Evolutionary conservation across 2,329 filamentous ascomycete species (phyloP), one percentile per base, ranked within the genome.

Genomic region (Cercospora janseana): DNA sequence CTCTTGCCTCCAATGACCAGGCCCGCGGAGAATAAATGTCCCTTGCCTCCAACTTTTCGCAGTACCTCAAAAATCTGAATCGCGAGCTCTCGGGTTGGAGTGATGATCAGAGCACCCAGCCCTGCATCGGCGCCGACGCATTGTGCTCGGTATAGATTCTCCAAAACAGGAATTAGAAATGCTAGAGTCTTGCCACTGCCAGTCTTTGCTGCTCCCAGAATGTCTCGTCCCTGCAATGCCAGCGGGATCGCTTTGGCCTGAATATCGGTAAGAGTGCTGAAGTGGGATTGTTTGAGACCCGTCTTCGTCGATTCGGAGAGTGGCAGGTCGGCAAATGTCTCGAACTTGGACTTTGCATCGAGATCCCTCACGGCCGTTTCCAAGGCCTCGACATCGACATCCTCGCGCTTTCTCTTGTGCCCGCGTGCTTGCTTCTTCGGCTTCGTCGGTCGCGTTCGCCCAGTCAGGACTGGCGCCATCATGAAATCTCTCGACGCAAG

Each of bases 61-160:
- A 98, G 72, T 0, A 97, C 92, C 51, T 96, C 87, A 66, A 97
- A 98, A 55, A 95, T 98, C 70, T 98, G 93, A 29, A 94, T 93
- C 0, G 93, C 92, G 48, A 98, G 77, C 72, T 98, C 93, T 65
- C 93, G 85, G 6, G 93, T 98, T 0, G 93, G 93, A 0, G 91
- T 92, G 46, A 98, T 85, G 58, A 98, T 88, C 57, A 98, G 79
- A 4, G 93, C 93, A 6, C 92, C 92, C 23, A 98, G 76, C 0
- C 93, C 93, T 34, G 75, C 75, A 71, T 98, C 93, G 61, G 84
- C 79, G 62, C 95, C 88, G 12, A 93, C 87, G 85, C 91, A 96
- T 78, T 85, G 87, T 49, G 84, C 82, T 44, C 90, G 84, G 69
- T 95, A 93, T 2, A 98, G 79, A 63, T 92, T 94, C 70, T 98